Base-by-base conservation (phyloP, 2,329 filamentous ascomycete species). In the Aspergillus sp. region DNA sequence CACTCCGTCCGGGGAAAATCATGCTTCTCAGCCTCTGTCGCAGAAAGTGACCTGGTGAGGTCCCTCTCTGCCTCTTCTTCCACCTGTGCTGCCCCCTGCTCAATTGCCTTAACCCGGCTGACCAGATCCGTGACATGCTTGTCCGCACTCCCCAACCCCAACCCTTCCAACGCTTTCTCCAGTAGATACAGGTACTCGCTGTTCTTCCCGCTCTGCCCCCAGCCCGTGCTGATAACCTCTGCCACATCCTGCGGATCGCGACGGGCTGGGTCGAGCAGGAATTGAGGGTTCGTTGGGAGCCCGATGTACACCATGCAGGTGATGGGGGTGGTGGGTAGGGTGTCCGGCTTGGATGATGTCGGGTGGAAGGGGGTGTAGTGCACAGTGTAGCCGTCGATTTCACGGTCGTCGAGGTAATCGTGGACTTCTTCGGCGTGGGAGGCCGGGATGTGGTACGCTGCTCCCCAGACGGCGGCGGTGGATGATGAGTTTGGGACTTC, bases 321-420 rank as follows among this genome's bases (percentile, higher is more conserved):
- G 49, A 78, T 73, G 4, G 73, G 66, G 5, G 46, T 46, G 3
- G 49, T 9, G 19, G 19, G 19, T 1, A 46, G 30, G 3, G 50
- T 6, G 30, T 44, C 27, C 29, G 43, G 29, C 10, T 36, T 35
- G 19, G 30, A 12, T 29, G 3, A 51, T 29, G 79, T 75, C 5
- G 84, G 82, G 58, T 90, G 75, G 66, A 97, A 96, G 0, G 85
- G 81, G 29, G 89, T 88, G 67, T 89, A 88, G 68, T 96, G 90
- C 55, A 95, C 94, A 45, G 83, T 87, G 70, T 98, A 98, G 28
- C 93, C 93, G 70, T 97, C 95, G 63, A 97, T 95, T 69, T 98
- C 93, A 41, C 93, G 84, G 54, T 96, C 91, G 67, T 97, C 90
- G 42, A 98, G 86, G 65, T 96, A 96, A 48, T 83, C 78, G 56